Base-by-base conservation (phyloP, 805 yeast species). In the Zygotorulaspora sp. region DNA sequence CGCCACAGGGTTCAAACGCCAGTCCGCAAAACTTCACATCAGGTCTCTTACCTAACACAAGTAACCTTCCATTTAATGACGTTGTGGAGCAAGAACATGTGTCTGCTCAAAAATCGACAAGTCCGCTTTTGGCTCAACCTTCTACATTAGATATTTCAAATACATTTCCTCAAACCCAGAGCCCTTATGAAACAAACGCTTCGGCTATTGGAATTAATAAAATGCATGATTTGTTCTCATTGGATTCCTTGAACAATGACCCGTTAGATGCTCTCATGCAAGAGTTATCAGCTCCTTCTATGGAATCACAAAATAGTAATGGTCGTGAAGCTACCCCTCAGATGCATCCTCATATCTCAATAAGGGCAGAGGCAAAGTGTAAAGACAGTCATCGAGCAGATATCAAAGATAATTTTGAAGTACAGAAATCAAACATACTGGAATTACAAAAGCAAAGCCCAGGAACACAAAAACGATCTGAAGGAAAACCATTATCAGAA, bases 201-300 rank as follows among this genome's bases (percentile, higher is more conserved):
- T 15, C 23, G 20, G 11, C 22, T 9, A 5, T n/a, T 8, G 32
- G 32, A 5, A 15, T 12, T 17, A 30, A 32, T 18, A 16, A 43
- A 28, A 34, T 40, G 43, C 49, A 42, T 19, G 49, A 48, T 29
- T 35, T 40, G 17, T 48, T 45, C 22, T 44, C 52, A 10, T 35
- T 50, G 3, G 52, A 51, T 35, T 48, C 46, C 29, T 27, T 49
- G 15, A 49, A 42, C 12, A 45, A 43, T 3, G 57, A 45, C 27
- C 57, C 53, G 3, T 36, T 52, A 30, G 53, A 48, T 30, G 30
- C 49, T 17, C 47, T 53, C 12, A 46, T 49, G 44, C 49, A 49
- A 30, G 51, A 52, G 29, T 30, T 49, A 10, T 37, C 50, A 8
- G 40, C 48, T 3, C 41, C 40, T 7, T 25, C 45, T 10, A 18